Evolutionary conservation across 2,329 filamentous ascomycete species (phyloP).

Genomic region (Mariannaea elegans): DNA sequence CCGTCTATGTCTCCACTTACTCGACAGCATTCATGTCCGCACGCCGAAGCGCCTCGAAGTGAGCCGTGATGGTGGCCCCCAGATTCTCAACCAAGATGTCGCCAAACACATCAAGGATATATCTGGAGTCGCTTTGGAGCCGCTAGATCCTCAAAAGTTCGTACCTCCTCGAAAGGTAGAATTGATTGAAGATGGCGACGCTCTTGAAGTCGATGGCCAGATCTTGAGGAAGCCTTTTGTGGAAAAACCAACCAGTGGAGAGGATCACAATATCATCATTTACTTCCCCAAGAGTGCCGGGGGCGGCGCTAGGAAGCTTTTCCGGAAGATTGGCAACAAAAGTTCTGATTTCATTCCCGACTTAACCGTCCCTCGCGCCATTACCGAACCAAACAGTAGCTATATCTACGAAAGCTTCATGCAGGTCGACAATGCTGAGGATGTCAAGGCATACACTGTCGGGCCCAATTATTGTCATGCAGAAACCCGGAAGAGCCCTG

Average conservation of each 20-base stretch:
- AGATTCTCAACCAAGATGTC: constrained; percentile 79
- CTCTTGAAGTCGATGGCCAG: constrained; percentile 85
- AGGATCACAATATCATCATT: constrained; percentile 98
- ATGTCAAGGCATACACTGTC: constrained; percentile 98
- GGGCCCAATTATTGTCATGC: constrained; percentile 93
- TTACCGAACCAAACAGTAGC: constrained; percentile 82
- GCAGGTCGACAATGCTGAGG: constrained; percentile 94
- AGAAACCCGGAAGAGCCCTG: constrained; percentile 95
- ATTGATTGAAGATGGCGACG: constrained; percentile 89
- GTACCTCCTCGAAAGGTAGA: constrained; percentile 79
- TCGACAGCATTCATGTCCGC: constrained; percentile 89
- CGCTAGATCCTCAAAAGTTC: constrained; percentile 68
- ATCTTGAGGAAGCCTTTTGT: constrained; percentile 92
- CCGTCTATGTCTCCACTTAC: constrained; percentile 84
- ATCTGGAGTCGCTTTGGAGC: constrained; percentile 79
- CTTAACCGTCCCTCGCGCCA: constrained; percentile 78
- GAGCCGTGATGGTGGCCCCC: constrained; percentile 90
- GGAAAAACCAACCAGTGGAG: constrained; percentile 97
- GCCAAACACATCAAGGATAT: constrained; percentile 81
- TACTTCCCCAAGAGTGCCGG: constrained; percentile 91
- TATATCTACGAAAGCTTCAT: constrained; percentile 99
- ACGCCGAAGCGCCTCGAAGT: constrained; percentile 91
- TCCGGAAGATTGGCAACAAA: constrained; percentile 98
- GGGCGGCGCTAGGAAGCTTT: constrained; percentile 89
- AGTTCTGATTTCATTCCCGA: constrained; percentile 92